A percentile compares a stretch with the other conserved stretches of the same genome.
Evolutionary conservation across 1,139 yeast genomes (phyloP).

Genomic region (Geotrichum aggregatum): DNA sequence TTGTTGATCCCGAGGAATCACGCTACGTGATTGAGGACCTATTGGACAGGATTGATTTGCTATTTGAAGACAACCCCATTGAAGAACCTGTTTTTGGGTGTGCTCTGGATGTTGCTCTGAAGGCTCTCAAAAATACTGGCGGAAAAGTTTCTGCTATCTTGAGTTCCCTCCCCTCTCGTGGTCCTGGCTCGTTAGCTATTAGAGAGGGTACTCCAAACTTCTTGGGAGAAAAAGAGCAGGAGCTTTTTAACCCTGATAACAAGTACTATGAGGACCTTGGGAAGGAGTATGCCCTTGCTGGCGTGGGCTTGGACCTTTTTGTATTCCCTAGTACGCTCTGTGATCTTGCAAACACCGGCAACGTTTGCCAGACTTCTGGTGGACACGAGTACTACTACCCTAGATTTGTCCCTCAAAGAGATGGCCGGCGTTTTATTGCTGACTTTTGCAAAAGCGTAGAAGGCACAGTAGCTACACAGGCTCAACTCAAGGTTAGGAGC

Average conservation of each 20-base stretch:
- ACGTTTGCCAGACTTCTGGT: conserved; percentile 65
- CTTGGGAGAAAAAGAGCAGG: conserved; percentile 50
- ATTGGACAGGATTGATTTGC: conserved; percentile 55
- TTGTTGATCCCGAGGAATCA: conserved; percentile 72
- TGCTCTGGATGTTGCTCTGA: conserved; percentile 65
- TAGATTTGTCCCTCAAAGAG: conserved; percentile 63
- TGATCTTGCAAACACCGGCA: conserved; percentile 71
- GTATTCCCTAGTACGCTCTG: conserved; percentile 62
- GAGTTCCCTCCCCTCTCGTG: conserved; percentile 71
- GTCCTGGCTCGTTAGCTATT: conserved; percentile 70
- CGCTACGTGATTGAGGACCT: conserved; percentile 62
- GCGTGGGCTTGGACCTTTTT: conserved; percentile 74
- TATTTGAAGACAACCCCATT: conserved; percentile 44
- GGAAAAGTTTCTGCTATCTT: conserved; percentile 76
- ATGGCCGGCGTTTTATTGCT: conserved; percentile 61
- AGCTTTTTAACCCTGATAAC: conserved; percentile 56
- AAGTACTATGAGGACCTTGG: conserved; percentile 62
- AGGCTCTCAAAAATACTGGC: conserved; percentile 69
- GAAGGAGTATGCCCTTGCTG: conserved; percentile 52
- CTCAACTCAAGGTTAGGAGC: conserved; percentile 78
- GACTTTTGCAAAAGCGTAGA: conserved; percentile 44
- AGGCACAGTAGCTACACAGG: conserved; percentile 63
- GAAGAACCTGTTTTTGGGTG: conserved; percentile 79
- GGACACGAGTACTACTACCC: conserved; percentile 67
- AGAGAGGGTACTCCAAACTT: conserved; percentile 40